Evolutionary conservation across 1,139 yeast genomes (phyloP).

Genomic region (Diutina ranongensis): DNA sequence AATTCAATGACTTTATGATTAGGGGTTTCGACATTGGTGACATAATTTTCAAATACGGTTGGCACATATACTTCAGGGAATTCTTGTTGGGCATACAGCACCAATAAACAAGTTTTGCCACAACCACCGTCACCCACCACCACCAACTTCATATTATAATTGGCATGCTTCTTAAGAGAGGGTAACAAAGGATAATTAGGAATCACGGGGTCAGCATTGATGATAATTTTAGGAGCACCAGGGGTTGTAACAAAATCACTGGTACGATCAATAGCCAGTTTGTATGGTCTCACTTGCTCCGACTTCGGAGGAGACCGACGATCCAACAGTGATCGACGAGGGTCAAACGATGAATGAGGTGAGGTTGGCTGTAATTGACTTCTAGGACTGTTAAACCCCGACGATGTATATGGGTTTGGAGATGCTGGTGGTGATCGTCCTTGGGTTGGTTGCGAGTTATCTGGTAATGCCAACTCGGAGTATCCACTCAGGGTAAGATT

Average conservation of each 20-base stretch:
- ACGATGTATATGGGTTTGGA: not conserved
- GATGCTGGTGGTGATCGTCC: not conserved
- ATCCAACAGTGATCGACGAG: not conserved
- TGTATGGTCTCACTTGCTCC: not conserved
- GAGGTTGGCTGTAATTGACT: not conserved
- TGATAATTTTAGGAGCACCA: conserved; percentile 13
- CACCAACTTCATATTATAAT: conserved; percentile 50
- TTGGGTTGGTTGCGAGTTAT: not conserved
- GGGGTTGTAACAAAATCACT: not conserved
- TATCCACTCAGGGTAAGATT: not conserved
- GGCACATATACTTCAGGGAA: conserved; percentile 81
- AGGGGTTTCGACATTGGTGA: conserved; percentile 51
- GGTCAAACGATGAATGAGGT: not conserved
- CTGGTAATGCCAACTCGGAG: not conserved
- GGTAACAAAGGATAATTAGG: conserved; percentile 26
- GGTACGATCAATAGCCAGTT: not conserved
- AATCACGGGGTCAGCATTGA: conserved; percentile 28
- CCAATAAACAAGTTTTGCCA: conserved; percentile 81
- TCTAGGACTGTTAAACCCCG: not conserved
- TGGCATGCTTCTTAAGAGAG: conserved; percentile 21
- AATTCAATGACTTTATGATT: conserved; percentile 49
- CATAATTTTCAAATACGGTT: conserved; percentile 78
- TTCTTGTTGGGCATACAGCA: conserved; percentile 68
- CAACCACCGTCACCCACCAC: conserved; percentile 95
- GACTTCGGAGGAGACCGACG: not conserved